Base-by-base conservation (phyloP, 2,329 filamentous ascomycete species). In the Fusarium praegraminearum region DNA sequence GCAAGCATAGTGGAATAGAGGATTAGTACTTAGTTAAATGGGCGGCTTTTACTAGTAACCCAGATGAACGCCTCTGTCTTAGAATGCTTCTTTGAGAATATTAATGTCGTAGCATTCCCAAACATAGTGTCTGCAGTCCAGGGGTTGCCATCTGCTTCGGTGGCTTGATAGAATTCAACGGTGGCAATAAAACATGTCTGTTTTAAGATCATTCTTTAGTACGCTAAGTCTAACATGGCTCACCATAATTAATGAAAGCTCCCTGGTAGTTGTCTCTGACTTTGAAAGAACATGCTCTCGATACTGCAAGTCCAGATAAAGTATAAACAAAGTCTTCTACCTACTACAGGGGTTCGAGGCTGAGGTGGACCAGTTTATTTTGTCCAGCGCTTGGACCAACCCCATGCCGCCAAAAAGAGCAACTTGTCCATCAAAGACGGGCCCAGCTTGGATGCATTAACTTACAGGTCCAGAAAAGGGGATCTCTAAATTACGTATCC, bases 371-470 rank as follows among this genome's bases (percentile, higher is more conserved):
- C 46, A 44, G 58, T 57, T 75, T 72, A 69, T 76, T 76, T 72
- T 75, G 73, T 75, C 76, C 43, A 66, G 65, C 71, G 72, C 72
- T 72, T 71, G 73, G 74, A 44, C 76, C 76, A 77, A 68, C 62
- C 62, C 60, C 57, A 71, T 53, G 60, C 64, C 61, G 61, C 70
- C 68, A 65, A 69, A 72, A 73, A 62, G 67, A 74, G 74, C 69
- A 72, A 74, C 69, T 69, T 70, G 75, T 75, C 68, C 71, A 71
- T 69, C 71, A 70, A 58, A 61, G 62, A 65, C 20, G 20, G 20
- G 20, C 62, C 65, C 61, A 62, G 41, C 41, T 24, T 44, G 41
- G 62, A 74, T 70, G 69, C 70, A 62, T 74, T 64, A 54, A 65
- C 62, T 54, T 65, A 59, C 58, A 75, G 71, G 57, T 69, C 71